phyloP scores from a whole-genome alignment of 805 yeast species.

The Candida vartiovaarae region DNA sequence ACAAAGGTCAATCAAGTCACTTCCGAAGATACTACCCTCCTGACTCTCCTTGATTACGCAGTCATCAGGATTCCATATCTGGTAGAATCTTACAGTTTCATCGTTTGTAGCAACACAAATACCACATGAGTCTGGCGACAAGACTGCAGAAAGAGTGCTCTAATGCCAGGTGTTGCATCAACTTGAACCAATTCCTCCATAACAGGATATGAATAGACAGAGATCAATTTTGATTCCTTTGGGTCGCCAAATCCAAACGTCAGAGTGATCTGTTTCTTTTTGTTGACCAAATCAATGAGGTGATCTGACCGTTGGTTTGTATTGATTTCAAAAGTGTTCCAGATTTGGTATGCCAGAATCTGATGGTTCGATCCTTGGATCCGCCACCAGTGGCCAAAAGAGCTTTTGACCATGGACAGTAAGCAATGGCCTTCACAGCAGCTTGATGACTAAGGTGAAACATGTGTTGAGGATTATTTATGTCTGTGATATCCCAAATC shows the following conservation, averaged over 20 bases:
- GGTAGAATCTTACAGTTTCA: conserved; percentile 67
- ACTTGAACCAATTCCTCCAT: conserved; percentile 44
- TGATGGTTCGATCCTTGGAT: conserved; percentile 64
- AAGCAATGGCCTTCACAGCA: conserved; percentile 86
- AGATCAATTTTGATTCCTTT: conserved; percentile 43
- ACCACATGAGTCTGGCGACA: conserved; percentile 55
- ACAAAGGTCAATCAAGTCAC: conserved; percentile 47
- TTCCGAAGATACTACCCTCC: conserved; percentile 44
- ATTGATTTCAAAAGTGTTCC: conserved; percentile 61
- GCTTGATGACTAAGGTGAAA: conserved; percentile 62
- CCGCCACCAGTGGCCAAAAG: conserved; percentile 91
- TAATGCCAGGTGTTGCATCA: conserved; percentile 39
- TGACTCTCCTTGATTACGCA: conserved; percentile 31
- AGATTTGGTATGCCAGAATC: conserved; percentile 81
- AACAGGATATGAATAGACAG: conserved; percentile 62
- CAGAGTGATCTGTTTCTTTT: conserved; percentile 59
- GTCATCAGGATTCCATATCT: conserved; percentile 51
- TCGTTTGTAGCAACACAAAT: conserved; percentile 76
- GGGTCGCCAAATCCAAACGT: conserved; percentile 75
- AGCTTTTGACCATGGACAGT: conserved; percentile 83
- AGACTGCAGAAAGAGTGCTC: conserved; percentile 61
- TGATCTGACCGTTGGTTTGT: conserved; percentile 65
- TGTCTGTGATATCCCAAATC: conserved; percentile 58
- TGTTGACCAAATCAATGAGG: conserved; percentile 72
- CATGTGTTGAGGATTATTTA: conserved; percentile 34